Base-by-base conservation (phyloP, 129 eudicot species). In the Flaveria ramosissima region DNA sequence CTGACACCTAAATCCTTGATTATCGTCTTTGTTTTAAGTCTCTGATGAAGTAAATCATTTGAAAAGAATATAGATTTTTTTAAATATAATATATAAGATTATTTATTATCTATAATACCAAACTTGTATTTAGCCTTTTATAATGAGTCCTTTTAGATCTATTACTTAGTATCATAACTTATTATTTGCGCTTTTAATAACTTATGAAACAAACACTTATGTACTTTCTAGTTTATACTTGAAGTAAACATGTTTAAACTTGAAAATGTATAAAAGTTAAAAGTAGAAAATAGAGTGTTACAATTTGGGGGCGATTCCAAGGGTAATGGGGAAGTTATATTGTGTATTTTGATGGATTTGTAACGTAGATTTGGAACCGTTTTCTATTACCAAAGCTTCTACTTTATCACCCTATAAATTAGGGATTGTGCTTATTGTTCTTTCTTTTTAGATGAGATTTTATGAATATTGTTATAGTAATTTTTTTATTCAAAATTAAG, bases 331-430 rank as follows among this genome's bases (percentile, higher is more conserved):
- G 42, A 78, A 46, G 82, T 64, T 78, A 24, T 71, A 71, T 47
- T 36, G 82, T 65, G 64, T 60, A 46, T 51, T 71, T 78, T 61
- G 55, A 78, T 78, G 55, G 82, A 78, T 78, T 19, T 78, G 82
- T 78, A 71, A 60, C 14, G 30, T 71, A 78, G 82, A 78, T 78
- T 71, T 71, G 77, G 72, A 71, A 72, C 82, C 77, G 32, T 71
- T 78, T 70, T 70, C 82, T 70, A 60, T 27, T 59, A 17, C 70
- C 77, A 70, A 59, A 57, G 51, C 17, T 55, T 11, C 19, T 52
- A 55, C 45, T 65, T 4, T 62, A 65, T 27, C 68, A 30, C 50
- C 72, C 48, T 76, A 65, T n/a, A 64, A 27, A 48, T 46, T 26
- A 12, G 51, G 36, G 50, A 50, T 55, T 56, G 32, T 50, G 15